Percentiles rank a stretch among this genome's conserved stretches.
These are phyloP conservation scores for Neonectria coccinea DNA, from an alignment of 2,329 filamentous ascomycete genomes.

Conservation along the genomic window DNA sequence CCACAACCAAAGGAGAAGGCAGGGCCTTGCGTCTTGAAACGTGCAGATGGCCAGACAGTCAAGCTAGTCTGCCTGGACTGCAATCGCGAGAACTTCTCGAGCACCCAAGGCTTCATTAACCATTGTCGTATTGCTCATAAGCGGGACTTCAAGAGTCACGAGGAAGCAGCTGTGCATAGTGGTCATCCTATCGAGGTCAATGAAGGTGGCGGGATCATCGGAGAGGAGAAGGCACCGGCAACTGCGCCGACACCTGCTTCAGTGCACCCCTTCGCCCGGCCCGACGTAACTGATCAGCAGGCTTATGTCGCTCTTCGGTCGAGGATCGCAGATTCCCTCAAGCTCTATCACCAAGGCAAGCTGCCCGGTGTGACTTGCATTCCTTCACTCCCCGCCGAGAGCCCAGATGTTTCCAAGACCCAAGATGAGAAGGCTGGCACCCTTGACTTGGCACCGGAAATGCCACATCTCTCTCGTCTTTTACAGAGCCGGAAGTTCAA, in stretches of 20 bases:
- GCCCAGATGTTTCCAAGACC: slow-evolving; percentile 13
- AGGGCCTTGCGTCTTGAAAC: slow-evolving; percentile 85
- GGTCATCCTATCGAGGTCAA: slow-evolving; percentile 79
- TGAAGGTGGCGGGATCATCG: slow-evolving; percentile 34
- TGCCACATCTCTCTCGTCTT: slow-evolving; percentile 75
- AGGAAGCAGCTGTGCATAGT: slow-evolving; percentile 89
- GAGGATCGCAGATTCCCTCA: slow-evolving; percentile 66
- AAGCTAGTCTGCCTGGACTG: slow-evolving; percentile 93
- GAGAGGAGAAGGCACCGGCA: slow-evolving; percentile 44
- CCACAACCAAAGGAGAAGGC: slow-evolving; percentile 82
- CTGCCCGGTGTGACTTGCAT: slow-evolving; percentile 61
- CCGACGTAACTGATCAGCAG: slow-evolving; percentile 65
- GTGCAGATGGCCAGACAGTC: slow-evolving; percentile 86
- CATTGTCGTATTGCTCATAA: slow-evolving; percentile 97
- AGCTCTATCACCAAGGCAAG: slow-evolving; percentile 64
- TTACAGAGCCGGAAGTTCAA: slow-evolving; percentile 71
- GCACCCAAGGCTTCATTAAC: slow-evolving; percentile 99
- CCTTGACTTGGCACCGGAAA: slow-evolving; percentile 67
- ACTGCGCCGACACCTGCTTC: slow-evolving; percentile 11
- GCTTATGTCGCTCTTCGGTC: slow-evolving; percentile 62
- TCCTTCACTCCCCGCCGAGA: slow-evolving; percentile 48
- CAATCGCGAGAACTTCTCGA: slow-evolving; percentile 90
- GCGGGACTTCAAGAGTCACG: slow-evolving; percentile 94
- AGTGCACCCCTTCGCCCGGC: slow-evolving; percentile 52
- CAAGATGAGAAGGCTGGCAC: slow-evolving; percentile 32